Base-by-base conservation (phyloP, 2,329 filamentous ascomycete species). In the Colletotrichum gloeosporioides region DNA sequence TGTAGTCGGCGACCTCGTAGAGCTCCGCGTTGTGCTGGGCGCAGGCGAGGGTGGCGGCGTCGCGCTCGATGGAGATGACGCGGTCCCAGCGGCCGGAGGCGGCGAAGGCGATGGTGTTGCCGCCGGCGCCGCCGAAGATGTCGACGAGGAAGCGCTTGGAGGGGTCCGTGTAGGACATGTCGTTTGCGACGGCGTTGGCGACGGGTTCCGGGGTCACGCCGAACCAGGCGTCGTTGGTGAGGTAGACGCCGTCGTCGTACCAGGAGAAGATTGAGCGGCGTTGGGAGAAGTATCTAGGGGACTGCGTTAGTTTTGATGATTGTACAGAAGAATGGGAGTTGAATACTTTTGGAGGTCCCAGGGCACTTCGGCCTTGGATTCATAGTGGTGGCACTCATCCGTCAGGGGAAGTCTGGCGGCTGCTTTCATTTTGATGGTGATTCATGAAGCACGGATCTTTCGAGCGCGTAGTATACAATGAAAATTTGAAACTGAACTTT, bases 211-310 rank as follows among this genome's bases (percentile, higher is more conserved):
- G 96, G 0, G 98, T 99, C 9, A 99, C 96, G 71, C 96, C 97
- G 83, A 97, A 99, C 97, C 97, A 99, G 70, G 96, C 94, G 85
- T 96, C 94, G 83, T 98, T 93, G 1, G 98, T 99, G 89, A 99
- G 92, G 88, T 93, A 94, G 79, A 99, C 91, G 71, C 96, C 96
- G 75, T 96, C 90, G 83, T 98, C 94, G 83, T 98, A 99, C 80
- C 90, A 90, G 18, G 93, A 93, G 86, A 98, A 99, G 79, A 99
- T 95, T 69, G 93, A 93, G 84, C 97, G 93, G 76, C 97, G 92
- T 82, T 99, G 96, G 18, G 93, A 90, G 92, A 95, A 99, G 85
- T 99, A 99, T 83, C 96, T 98, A 63, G 3, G 2, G 10, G 22
- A 57, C 0, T 4, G 36, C 15, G 8, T 39, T 39, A 39, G 36